Base-by-base conservation (phyloP, 257 asterid genomes). In the Handroanthus guayacan region DNA sequence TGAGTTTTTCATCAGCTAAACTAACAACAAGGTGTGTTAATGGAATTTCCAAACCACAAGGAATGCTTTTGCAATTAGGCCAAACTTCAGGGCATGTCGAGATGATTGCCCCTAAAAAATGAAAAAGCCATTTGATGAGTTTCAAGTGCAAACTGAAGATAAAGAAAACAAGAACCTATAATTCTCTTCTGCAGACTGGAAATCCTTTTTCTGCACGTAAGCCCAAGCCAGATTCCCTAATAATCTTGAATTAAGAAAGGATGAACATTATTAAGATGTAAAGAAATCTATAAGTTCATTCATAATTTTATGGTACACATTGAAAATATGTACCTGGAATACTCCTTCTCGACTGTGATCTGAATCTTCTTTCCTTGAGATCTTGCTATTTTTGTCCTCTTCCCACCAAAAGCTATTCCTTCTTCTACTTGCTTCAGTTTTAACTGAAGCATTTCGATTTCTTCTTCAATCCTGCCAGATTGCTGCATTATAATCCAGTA, bases 171-270 rank as follows among this genome's bases (percentile, higher is more conserved):
- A 25, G 31, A 25, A 92, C 99, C 99, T 87, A 71, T 92, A 95
- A 69, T 80, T 56, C 58, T 92, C 97, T 81, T 89, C 98, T 6
- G 98, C 97, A 2, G 87, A 86, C 74, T 80, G 87, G 82, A 71
- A 92, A 78, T 95, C 94, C 57, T 87, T 82, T 31, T 74, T 80
- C 83, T 88, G 96, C 94, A 95, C 83, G 64, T 84, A 83, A 10
- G 96, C 96, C 99, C 99, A 95, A 34, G 95, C 99, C 81, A 95
- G 77, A 75, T 92, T 92, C 62, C 99, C 99, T 70, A 92, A 82
- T 88, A 95, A 71, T 85, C 99, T 94, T 79, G 62, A 71, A n/a
- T 48, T 16, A 44, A 3, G 56, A 54, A 69, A 51, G 14, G 31
- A 34, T 68, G 64, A 44, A 56, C 7, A 54, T 37, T 58, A 75